These are phyloP conservation scores for Exophiala oligosperma DNA, from an alignment of 2,329 filamentous ascomycete genomes.

Conservation along the genomic window DNA sequence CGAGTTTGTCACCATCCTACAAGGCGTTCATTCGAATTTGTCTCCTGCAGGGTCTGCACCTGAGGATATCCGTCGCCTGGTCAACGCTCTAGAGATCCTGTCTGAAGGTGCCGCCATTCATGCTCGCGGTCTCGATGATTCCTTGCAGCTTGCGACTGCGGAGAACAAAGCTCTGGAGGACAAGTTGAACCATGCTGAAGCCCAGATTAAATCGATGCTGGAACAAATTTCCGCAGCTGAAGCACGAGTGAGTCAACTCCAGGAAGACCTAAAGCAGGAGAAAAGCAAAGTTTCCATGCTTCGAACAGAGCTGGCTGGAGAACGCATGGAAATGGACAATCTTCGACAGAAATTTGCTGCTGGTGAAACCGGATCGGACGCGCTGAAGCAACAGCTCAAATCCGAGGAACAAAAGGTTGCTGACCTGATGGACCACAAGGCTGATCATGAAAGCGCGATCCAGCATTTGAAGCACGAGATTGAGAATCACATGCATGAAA, in stretches of 20 bases:
- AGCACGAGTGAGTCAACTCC: conserved; percentile 52
- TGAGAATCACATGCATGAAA: conserved; percentile 65
- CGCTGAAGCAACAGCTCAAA: conserved; percentile 70
- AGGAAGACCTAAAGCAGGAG: conserved; percentile 54
- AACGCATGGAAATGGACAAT: conserved; percentile 67
- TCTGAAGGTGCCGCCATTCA: conserved; percentile 62
- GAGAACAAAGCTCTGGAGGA: conserved; percentile 63
- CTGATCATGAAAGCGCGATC: conserved; percentile 72
- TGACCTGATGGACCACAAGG: conserved; percentile 68
- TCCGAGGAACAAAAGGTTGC: conserved; percentile 73
- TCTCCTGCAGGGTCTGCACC: conserved; percentile 56
- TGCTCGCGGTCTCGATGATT: conserved; percentile 60
- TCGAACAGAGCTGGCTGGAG: conserved; percentile 59
- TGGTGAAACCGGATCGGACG: conserved; percentile 80
- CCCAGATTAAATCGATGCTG: conserved; percentile 57
- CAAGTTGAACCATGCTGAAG: conserved; percentile 56
- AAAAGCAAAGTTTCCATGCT: conserved; percentile 49
- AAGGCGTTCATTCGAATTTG: conserved; percentile 60
- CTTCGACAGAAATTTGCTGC: conserved; percentile 73
- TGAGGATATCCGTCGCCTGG: conserved; percentile 57
- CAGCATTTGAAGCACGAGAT: conserved; percentile 76
- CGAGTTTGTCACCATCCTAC: conserved; percentile 56
- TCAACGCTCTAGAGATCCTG: conserved; percentile 60
- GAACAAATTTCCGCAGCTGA: conserved; percentile 53
- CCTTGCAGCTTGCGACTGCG: conserved; percentile 59